Evolutionary conservation across 768 basidiomycete genomes (phyloP).

Genomic region (Mycena venus): DNA sequence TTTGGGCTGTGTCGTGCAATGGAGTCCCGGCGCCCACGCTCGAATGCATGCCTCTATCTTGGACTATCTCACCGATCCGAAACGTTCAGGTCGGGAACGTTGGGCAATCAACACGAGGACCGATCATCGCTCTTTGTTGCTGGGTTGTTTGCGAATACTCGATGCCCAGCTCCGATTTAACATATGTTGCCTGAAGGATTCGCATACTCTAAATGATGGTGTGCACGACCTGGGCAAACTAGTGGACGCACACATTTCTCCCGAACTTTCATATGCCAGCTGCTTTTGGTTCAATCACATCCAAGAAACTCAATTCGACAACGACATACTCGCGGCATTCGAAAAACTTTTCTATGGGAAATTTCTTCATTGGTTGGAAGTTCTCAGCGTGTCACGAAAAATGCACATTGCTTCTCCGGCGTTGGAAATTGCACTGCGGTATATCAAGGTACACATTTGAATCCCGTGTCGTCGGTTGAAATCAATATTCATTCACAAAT

Average conservation of each 20-base stretch:
- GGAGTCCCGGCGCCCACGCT: background rate
- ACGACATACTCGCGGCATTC: background rate
- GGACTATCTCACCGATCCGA: background rate
- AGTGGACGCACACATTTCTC: background rate
- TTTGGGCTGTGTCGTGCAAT: conserved; percentile 6
- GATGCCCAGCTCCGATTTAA: background rate
- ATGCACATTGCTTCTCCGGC: no score
- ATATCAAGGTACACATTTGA: no score
- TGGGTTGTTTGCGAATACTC: background rate
- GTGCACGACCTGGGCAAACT: background rate
- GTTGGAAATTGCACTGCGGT: no score
- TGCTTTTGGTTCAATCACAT: background rate
- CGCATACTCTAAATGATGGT: background rate
- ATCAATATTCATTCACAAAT: no score
- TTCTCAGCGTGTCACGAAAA: no score
- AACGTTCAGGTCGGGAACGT: background rate
- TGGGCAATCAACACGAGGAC: background rate
- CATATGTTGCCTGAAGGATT: background rate
- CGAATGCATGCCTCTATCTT: background rate
- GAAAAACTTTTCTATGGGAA: background rate
- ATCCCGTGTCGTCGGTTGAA: no score
- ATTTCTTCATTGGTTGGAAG: background rate
- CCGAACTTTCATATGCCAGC: background rate
- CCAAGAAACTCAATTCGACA: background rate
- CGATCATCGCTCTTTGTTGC: background rate